Evolutionary conservation across 257 asterid genomes (phyloP), one percentile per base, ranked within the genome.

Genomic region (Przewalskia tangutica): DNA sequence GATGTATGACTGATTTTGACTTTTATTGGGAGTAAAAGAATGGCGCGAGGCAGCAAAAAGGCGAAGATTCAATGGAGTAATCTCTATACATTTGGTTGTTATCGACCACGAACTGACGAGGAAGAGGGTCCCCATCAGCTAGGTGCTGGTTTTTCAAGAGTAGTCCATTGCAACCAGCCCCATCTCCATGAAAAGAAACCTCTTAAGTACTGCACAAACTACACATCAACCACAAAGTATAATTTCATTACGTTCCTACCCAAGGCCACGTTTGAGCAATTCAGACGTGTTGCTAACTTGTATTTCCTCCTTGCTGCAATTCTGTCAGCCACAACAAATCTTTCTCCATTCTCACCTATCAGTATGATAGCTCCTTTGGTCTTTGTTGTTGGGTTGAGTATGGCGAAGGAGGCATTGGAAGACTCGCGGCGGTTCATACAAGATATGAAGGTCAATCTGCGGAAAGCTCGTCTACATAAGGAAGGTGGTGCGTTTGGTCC

Each of bases 381-480:
- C 27, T 91, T 95, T 87, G 99, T 95, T 66, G 97, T 95, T 84
- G 99, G 99, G 4, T 82, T 94, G 94, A 95, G 99, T 81, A 95
- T 95, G 99, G 97, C 96, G n/a, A 95, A 95, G 84, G 98, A 95
- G 85, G 99, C 97, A 60, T 78, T 92, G 83, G 99, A 95, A 90
- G 99, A 95, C 84, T 94, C 97, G 93, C 90, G 94, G n/a, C 82
- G 98, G 84, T 95, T 95, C 77, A 85, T 94, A 70, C 97, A 95
- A 87, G 99, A 94, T 75, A 91, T 95, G 99, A 92, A 91, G 91
- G 97, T 95, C 82, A 95, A 95, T 87, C 86, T 89, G 80, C 85
- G 97, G 59, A 95, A 95, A 91, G 88, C 90, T 76, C 64, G 77
- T 4, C 88, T 94, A 38, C 97, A 91, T 85, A 92, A 85, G 87